Evolutionary conservation across 768 basidiomycete genomes (phyloP), one percentile per base, ranked within the genome.

Genomic region (Hypholoma fasciculare): DNA sequence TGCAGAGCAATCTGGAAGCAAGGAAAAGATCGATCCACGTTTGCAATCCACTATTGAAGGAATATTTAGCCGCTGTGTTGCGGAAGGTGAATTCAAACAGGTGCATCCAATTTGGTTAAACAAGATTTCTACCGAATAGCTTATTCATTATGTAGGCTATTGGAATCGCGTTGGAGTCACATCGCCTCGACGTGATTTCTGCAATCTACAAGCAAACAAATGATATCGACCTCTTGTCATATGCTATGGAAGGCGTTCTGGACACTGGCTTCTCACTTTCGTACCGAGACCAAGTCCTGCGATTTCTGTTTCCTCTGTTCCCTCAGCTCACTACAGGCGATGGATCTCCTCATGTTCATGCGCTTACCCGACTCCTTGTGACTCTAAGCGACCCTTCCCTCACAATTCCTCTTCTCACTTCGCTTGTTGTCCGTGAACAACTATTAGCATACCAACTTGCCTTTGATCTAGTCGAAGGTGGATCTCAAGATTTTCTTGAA

Each of bases 401-500:
- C 52, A 91, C 93, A 1, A 80, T 92, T 7, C 80, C 87, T 13
- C 80, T 96, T 52, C 72, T 97, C 58, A 81, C 78, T 1, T 87
- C 87, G 2, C 80, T 97, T 8, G 81, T 94, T 13, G 81, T 82
- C 4, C 80, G 81, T 60, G 84, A 95, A 63, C 82, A 83, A 40
- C 76, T 94, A 11, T 76, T 96, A 23, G 95, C 94, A 0, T 96
- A 95, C 71, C 97, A 99, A 71, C 86, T 98, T 69, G 94, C 92
- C 0, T 98, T 98, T 69, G 97, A 98, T 73, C 76, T 98, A 49
- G 91, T 90, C 13, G 96, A 98, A 74, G 93, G 95, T 37, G 96
- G 94, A 0, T 85, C 91, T 3, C 94, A 96, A 70, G 94, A 96
- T 66, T 98, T 94, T 74, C 77, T 98, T 46, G 89, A 94, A 66